These are phyloP conservation scores for Penicillium oxalicum DNA, from an alignment of 2,329 filamentous ascomycete genomes.

Conservation along the genomic window DNA sequence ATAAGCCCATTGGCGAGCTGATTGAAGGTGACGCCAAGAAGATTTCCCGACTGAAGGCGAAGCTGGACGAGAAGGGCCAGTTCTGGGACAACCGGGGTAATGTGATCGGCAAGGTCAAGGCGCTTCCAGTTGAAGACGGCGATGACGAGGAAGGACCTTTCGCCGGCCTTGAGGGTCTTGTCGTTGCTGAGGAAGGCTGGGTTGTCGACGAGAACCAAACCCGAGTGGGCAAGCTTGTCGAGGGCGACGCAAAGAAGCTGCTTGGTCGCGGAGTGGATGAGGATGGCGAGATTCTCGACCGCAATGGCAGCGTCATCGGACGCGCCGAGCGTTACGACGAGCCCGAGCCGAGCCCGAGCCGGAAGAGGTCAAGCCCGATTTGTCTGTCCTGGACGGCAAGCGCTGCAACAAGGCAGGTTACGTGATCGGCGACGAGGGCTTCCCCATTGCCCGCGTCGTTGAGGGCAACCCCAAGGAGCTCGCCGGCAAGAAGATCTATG, in stretches of 20 bases:
- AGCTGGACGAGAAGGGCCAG: conserved; percentile 55
- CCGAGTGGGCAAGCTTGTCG: conserved; percentile 47
- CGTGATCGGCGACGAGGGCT: conserved; percentile 49
- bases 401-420: conserved; percentile 54
- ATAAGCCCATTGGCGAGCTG: conserved; percentile 52
- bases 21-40: conserved; percentile 60
- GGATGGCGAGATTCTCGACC: conserved; percentile 58
- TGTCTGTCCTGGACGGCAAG: conserved; percentile 45
- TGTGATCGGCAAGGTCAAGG: conserved; percentile 55
- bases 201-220: conserved; percentile 46
- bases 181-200: conserved; percentile 44
- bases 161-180: conserved; percentile 43
- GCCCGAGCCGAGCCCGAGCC: conserved; percentile 35
- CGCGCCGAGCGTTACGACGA: conserved; percentile 50
- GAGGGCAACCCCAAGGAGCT: conserved; percentile 29
- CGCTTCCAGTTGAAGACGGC: conserved; percentile 33
- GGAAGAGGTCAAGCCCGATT: conserved; percentile 21
- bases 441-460: conserved; percentile 51
- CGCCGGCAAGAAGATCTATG: conserved; percentile 31
- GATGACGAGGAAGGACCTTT: conserved; percentile 35
- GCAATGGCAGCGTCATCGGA: conserved; percentile 56
- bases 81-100: conserved; percentile 60
- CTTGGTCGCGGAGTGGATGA: conserved; percentile 56
- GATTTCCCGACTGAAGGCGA: conserved; percentile 38
- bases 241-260: conserved; percentile 56